Percentiles rank a stretch among this genome's conserved stretches.
These are phyloP conservation scores for Diutina sp. DNA, from an alignment of 1,139 yeast genomes.

Conservation along the genomic window DNA sequence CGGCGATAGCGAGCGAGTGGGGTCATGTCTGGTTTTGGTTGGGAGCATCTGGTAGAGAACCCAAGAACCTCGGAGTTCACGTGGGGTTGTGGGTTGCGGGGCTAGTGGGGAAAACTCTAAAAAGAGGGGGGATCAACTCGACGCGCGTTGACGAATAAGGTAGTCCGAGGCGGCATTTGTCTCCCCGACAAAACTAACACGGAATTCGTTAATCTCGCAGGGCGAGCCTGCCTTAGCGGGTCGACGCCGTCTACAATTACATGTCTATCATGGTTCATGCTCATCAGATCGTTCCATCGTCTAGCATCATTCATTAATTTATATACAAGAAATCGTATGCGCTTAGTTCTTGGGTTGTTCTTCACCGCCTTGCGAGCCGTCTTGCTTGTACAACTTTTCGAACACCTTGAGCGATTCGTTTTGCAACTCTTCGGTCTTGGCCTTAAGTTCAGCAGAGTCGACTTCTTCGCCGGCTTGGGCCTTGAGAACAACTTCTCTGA, in stretches of 20 bases:
- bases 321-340: not conserved
- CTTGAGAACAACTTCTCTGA: slow-evolving; percentile 86
- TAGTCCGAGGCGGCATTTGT: not conserved
- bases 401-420: slow-evolving; percentile 84
- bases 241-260: not conserved
- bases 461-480: slow-evolving; percentile 91
- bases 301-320: not conserved
- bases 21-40: not conserved
- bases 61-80: not conserved
- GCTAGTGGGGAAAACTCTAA: not conserved
- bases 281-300: not conserved
- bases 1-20: not conserved
- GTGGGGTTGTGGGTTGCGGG: not conserved
- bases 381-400: slow-evolving; percentile 90
- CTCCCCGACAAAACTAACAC: not conserved
- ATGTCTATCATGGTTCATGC: not conserved
- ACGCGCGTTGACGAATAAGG: not conserved
- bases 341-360: slow-evolving; percentile 1
- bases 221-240: no score
- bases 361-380: slow-evolving; percentile 5
- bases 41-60: not conserved
- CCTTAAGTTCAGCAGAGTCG: slow-evolving; percentile 71
- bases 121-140: not conserved
- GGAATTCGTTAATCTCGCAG: not conserved
- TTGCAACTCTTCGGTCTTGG: slow-evolving; percentile 92